Conservation (phyloP, 2,329 filamentous ascomycete genomes). For the Scytalidium lignicola region DNA sequence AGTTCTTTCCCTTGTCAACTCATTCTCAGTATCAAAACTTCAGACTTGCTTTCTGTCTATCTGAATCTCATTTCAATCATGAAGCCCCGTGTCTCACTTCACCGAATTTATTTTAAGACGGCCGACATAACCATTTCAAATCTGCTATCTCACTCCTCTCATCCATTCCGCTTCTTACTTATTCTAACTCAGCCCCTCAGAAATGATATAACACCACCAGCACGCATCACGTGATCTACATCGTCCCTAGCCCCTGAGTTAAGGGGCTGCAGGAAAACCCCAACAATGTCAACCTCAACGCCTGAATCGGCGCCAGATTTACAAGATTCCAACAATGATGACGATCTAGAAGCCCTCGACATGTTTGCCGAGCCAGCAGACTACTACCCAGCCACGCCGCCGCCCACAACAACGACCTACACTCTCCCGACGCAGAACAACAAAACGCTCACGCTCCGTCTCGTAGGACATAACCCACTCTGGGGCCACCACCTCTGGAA, state of each 20-base stretch:
- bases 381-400: slow-evolving; percentile 73
- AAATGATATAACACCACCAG: background rate
- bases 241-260: background rate
- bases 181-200: background rate
- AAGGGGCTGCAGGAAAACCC: background rate
- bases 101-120: too few species aligned
- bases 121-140: too few species aligned
- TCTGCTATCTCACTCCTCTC: too few species aligned
- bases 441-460: slow-evolving; percentile 36
- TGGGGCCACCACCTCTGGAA: slow-evolving; percentile 95
- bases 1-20: too few species aligned
- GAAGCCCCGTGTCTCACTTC: too few species aligned
- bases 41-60: too few species aligned
- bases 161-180: too few species aligned
- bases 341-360: slow-evolving; percentile 24
- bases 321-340: slow-evolving; percentile 8
- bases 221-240: slow-evolving; percentile 11
- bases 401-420: slow-evolving; percentile 69
- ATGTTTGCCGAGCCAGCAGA: slow-evolving; percentile 79
- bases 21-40: too few species aligned
- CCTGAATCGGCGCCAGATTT: background rate
- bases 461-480: slow-evolving; percentile 82
- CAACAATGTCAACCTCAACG: background rate
- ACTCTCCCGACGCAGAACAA: slow-evolving; percentile 38
- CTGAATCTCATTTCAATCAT: too few species aligned